phyloP scores from a whole-genome alignment of 805 yeast genomes.

The Kazachstania kunashirensis region DNA sequence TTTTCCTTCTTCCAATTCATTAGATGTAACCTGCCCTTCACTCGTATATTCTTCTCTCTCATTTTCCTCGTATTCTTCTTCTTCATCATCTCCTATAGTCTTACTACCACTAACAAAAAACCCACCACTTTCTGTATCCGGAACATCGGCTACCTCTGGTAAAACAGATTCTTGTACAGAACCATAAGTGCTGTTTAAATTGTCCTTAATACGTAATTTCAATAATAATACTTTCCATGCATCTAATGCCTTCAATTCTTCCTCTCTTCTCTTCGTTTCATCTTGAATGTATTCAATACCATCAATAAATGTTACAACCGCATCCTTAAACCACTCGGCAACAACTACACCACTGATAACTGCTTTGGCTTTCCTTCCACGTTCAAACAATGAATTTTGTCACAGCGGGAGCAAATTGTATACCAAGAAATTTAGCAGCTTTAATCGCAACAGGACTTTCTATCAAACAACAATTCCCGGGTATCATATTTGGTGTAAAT shows the following conservation, averaged over 20 bases:
- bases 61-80: background rate
- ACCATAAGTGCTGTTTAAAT: constrained; percentile 42
- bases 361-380: constrained; percentile 45
- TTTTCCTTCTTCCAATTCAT: background rate
- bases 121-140: constrained; percentile 8
- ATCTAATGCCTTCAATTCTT: constrained; percentile 40
- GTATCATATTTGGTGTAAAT: constrained; percentile 72
- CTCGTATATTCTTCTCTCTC: constrained; percentile 2
- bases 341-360: constrained; percentile 69
- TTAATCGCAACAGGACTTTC: constrained; percentile 43
- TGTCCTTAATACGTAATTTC: constrained; percentile 28
- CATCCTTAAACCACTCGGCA: constrained; percentile 40
- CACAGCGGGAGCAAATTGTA: constrained; percentile 83
- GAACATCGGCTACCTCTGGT: constrained; percentile 8
- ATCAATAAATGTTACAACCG: constrained; percentile 25
- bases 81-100: background rate
- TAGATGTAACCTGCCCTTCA: constrained; percentile 9
- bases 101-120: constrained; percentile 4
- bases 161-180: constrained; percentile 8
- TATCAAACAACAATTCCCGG: constrained; percentile 62
- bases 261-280: constrained; percentile 34
- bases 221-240: constrained; percentile 25
- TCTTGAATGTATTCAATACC: constrained; percentile 21
- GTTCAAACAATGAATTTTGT: constrained; percentile 72
- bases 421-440: constrained; percentile 61